phyloP scores from a whole-genome alignment of 176 grass and related monocot species.

The Zizania latifolia region DNA sequence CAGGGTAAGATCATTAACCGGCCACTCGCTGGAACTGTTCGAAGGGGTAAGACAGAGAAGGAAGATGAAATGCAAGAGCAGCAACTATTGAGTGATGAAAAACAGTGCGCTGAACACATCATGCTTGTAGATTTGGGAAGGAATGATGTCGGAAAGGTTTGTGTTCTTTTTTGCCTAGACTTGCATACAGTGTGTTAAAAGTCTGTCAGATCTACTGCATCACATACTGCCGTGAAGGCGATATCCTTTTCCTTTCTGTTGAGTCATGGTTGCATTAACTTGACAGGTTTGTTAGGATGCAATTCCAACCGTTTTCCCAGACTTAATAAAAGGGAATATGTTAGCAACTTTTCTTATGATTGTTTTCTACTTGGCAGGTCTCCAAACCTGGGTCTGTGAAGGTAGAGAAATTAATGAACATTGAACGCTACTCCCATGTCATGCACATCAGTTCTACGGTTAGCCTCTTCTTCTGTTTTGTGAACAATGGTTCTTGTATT shows the following conservation, averaged over 20 bases:
- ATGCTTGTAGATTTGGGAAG: slow-evolving; percentile 95
- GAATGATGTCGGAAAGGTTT: slow-evolving; percentile 88
- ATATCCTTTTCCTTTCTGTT: neutral
- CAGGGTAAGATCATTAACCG: slow-evolving; percentile 75
- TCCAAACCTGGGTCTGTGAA: slow-evolving; percentile 77
- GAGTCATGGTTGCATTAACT: neutral
- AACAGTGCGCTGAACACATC: slow-evolving; percentile 87
- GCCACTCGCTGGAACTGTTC: slow-evolving; percentile 77
- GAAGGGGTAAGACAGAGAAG: slow-evolving; percentile 66
- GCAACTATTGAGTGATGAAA: slow-evolving; percentile 66
- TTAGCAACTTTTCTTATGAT: slow-evolving; percentile 22
- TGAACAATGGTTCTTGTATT: neutral
- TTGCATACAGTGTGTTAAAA: too few species aligned
- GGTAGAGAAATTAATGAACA: slow-evolving; percentile 92
- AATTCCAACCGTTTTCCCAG: neutral
- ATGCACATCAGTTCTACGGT: slow-evolving; percentile 98
- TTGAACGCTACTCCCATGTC: slow-evolving; percentile 86
- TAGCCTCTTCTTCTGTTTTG: slow-evolving; percentile 15
- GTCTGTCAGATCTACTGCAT: too few species aligned
- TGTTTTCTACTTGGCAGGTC: slow-evolving; percentile 40
- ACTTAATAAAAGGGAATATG: slow-evolving; percentile 15
- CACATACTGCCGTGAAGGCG: neutral
- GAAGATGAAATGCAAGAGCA: slow-evolving; percentile 64
- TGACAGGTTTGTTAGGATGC: slow-evolving; percentile 8
- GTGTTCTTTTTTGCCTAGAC: slow-evolving; percentile 32